Evolutionary conservation across 192 early-diverging fungal genomes (phyloP).

Genomic region (Pilaira anomala): DNA sequence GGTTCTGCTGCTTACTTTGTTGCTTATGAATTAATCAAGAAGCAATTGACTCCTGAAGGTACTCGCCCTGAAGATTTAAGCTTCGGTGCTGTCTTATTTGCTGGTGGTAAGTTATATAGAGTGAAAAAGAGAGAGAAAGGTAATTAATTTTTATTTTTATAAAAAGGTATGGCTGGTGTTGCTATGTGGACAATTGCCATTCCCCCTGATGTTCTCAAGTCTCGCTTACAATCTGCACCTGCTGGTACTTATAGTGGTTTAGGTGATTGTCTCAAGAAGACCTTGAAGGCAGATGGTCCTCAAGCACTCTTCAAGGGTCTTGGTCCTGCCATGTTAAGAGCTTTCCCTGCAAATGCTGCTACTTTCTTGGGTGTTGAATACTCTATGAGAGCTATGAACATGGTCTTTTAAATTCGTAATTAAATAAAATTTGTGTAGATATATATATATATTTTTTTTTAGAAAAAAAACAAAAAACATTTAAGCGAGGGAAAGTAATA

Average conservation of each 20-base stretch:
- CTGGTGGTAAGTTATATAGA: conserved; percentile 69
- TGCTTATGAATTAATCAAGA: conserved; percentile 89
- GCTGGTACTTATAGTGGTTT: conserved; percentile 81
- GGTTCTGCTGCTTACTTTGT: conserved; percentile 93
- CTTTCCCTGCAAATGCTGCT: conserved; percentile 83
- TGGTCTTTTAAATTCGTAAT: conserved; percentile 34
- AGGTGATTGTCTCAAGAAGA: conserved; percentile 55
- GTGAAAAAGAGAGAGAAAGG: neutral
- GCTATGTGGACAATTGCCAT: conserved; percentile 97
- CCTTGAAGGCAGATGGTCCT: conserved; percentile 68
- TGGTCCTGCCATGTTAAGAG: conserved; percentile 82
- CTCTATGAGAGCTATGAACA: conserved; percentile 48
- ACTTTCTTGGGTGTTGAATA: conserved; percentile 68
- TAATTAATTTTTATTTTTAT: neutral
- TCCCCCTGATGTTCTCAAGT: conserved; percentile 89
- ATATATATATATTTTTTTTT: too few relatives aligned
- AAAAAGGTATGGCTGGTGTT: conserved; percentile 86
- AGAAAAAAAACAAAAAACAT: too few relatives aligned
- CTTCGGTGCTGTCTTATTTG: conserved; percentile 80
- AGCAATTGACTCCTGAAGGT: conserved; percentile 58
- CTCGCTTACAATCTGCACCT: conserved; percentile 85
- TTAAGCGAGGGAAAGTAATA: too few relatives aligned
- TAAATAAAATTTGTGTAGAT: neutral
- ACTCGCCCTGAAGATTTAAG: conserved; percentile 73
- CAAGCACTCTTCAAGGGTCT: conserved; percentile 82